Conservation (phyloP, 2,329 filamentous ascomycete genomes). For the Pseudocercospora eumusae region DNA sequence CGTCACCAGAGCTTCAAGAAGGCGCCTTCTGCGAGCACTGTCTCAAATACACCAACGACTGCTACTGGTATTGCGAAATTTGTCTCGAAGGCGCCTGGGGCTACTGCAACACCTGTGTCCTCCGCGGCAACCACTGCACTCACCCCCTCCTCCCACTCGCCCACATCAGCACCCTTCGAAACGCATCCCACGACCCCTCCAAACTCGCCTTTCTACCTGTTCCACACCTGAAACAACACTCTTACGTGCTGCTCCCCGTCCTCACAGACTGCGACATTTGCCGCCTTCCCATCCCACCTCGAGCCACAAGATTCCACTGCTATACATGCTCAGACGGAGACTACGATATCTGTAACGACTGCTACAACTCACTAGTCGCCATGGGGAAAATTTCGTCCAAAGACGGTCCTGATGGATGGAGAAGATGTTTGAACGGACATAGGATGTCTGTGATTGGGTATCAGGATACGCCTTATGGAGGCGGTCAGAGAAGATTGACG, state of each 20-base stretch:
- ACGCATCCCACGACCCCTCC: constrained; percentile 28
- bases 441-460: constrained; percentile 82
- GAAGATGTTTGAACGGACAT: constrained; percentile 76
- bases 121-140: constrained; percentile 76
- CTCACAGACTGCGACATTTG: constrained; percentile 82
- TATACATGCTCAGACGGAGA: constrained; percentile 75
- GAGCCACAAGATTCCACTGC: constrained; percentile 75
- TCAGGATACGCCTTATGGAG: constrained; percentile 58
- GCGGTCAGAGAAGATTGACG: constrained; percentile 67
- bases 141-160: constrained; percentile 78
- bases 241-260: constrained; percentile 47
- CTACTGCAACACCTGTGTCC: constrained; percentile 85
- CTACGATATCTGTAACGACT: constrained; percentile 79
- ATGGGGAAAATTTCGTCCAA: constrained; percentile 67
- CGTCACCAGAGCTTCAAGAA: constrained; percentile 57
- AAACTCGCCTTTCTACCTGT: constrained; percentile 29
- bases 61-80: constrained; percentile 83
- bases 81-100: constrained; percentile 96
- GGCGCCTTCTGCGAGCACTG: constrained; percentile 86
- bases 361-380: constrained; percentile 69
- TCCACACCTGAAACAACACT: constrained; percentile 45
- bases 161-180: constrained; percentile 48
- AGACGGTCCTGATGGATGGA: constrained; percentile 80
- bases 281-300: constrained; percentile 68
- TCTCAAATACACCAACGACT: constrained; percentile 70